phyloP scores from a whole-genome alignment of 2,329 filamentous ascomycete species.

The Cadophora gregata region DNA sequence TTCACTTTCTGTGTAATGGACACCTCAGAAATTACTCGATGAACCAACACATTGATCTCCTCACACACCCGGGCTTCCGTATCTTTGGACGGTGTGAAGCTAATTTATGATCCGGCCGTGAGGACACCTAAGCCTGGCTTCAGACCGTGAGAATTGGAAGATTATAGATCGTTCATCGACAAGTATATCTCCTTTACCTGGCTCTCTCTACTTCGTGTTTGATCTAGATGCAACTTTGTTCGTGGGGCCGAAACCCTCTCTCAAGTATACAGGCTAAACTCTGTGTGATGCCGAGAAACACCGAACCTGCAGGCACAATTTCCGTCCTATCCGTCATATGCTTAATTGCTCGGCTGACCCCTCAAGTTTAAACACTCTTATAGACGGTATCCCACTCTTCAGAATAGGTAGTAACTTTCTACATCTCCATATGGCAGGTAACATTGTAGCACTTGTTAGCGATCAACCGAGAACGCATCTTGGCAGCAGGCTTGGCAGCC shows the following conservation, averaged over 20 bases:
- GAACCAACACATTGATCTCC: no score
- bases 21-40: no score
- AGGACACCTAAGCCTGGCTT: no score
- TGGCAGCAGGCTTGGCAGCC: slow-evolving; percentile 12
- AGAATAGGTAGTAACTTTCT: not conserved
- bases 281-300: not conserved
- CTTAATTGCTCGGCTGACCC: not conserved
- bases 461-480: slow-evolving; percentile 2
- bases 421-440: slow-evolving; percentile 8
- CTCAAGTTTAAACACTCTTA: not conserved
- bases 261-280: not conserved
- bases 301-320: slow-evolving; percentile 6
- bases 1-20: no score
- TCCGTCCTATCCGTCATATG: slow-evolving; percentile 3
- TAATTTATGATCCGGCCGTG: no score
- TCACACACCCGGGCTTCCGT: no score
- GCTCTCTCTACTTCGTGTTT: not conserved
- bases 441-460: not conserved
- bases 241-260: not conserved
- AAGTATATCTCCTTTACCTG: not conserved
- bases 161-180: not conserved
- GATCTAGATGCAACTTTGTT: not conserved
- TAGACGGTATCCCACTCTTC: not conserved
- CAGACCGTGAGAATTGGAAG: no score
- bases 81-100: no score